Evolutionary conservation across 1,284 basidiomycete genomes (phyloP).

Genomic region (Pseudozyma hubeiensis): DNA sequence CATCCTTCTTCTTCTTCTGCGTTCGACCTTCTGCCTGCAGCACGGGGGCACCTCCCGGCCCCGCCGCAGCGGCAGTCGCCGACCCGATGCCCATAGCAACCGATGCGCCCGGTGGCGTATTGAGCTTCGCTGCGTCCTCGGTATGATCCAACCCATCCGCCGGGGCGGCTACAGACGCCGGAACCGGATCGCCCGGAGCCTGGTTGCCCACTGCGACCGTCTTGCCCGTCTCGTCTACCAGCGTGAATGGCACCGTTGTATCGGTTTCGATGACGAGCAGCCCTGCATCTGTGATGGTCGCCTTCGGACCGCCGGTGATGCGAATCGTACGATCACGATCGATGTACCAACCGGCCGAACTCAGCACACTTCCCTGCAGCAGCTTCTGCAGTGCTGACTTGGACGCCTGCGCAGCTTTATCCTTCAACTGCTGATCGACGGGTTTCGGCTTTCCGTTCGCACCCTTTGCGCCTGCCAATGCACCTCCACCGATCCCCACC

Average conservation of each 20-base stretch:
- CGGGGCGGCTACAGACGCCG: conserved; percentile 2
- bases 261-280: conserved; percentile 60
- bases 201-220: conserved; percentile 50
- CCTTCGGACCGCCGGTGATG: conserved; percentile 56
- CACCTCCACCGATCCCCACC: conserved; percentile 58
- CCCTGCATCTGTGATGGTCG: conserved; percentile 48
- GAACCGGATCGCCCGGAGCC: conserved; percentile 37
- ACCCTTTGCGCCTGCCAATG: conserved; percentile 29
- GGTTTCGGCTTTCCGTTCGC: conserved; percentile 42
- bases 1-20: conserved; percentile 40
- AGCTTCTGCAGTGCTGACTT: conserved; percentile 53
- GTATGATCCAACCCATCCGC: conserved; percentile 29
- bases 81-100: conserved; percentile 29
- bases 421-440: conserved; percentile 40
- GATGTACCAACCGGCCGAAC: conserved; percentile 62
- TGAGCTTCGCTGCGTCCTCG: conserved; percentile 39
- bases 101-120: conserved; percentile 9
- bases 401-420: conserved; percentile 37
- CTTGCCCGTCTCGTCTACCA: conserved; percentile 57
- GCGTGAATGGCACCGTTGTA: conserved; percentile 40
- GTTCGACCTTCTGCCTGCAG: conserved; percentile 28
- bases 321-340: conserved; percentile 54
- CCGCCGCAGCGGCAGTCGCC: conserved; percentile 25
- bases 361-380: conserved; percentile 53
- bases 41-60: conserved; percentile 24